Conservation (phyloP, 2,329 filamentous ascomycete species). For the Hypoxylon rubiginosum region DNA sequence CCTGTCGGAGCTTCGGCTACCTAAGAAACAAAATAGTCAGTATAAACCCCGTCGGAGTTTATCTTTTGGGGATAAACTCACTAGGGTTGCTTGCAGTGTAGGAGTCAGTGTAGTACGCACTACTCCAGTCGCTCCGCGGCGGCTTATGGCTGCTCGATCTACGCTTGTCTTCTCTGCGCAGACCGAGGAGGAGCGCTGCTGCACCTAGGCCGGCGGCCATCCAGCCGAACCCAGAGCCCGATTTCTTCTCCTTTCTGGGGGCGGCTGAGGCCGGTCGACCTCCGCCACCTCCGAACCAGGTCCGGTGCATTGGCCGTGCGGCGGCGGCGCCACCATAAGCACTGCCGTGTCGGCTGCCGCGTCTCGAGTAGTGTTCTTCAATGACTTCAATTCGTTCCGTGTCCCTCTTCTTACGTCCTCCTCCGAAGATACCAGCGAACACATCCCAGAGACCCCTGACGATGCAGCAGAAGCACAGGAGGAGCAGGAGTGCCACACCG, state of each 20-base stretch:
- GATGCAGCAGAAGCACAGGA: constrained; percentile 82
- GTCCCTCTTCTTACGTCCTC: constrained; percentile 63
- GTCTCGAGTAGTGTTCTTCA: constrained; percentile 72
- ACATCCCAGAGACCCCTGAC: constrained; percentile 72
- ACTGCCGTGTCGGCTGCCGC: constrained; percentile 62
- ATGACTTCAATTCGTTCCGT: constrained; percentile 70
- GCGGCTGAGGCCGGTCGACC: constrained; percentile 56
- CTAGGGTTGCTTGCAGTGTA: constrained; percentile 66
- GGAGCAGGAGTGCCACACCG: constrained; percentile 74
- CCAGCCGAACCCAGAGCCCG: constrained; percentile 62
- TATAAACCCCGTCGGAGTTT: constrained; percentile 44
- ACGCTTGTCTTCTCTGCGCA: constrained; percentile 62
- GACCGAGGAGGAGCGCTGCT: constrained; percentile 68
- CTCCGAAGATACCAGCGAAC: constrained; percentile 70
- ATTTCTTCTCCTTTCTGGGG: constrained; percentile 63
- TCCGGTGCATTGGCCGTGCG: constrained; percentile 66
- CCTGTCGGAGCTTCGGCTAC: constrained; percentile 62
- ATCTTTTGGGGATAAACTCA: constrained; percentile 58
- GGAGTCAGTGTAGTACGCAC: constrained; percentile 68
- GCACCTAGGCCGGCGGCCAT: constrained; percentile 66
- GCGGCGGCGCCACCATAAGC: constrained; percentile 52
- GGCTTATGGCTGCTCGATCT: constrained; percentile 58
- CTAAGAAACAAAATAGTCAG: constrained; percentile 53
- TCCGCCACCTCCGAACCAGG: constrained; percentile 67
- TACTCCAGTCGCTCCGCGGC: constrained; percentile 61